Base-by-base conservation (phyloP, 176 grass and related monocot genomes). In the Carex parvula region DNA sequence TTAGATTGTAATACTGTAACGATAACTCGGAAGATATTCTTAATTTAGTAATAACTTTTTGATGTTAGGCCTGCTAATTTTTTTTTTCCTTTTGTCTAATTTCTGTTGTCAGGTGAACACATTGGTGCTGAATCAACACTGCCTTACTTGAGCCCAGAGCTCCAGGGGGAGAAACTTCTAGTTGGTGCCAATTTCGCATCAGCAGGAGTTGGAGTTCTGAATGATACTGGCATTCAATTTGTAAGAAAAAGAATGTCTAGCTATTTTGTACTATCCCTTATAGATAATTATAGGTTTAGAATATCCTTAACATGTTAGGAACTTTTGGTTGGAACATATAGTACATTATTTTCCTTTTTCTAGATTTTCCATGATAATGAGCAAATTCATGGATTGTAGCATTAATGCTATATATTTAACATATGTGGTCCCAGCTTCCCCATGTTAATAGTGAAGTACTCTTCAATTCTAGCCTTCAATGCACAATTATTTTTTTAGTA, bases 161-260 rank as follows among this genome's bases (percentile, higher is more conserved):
- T 99, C 30, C 82, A 60, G 2, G 96, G 96, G 12, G 83, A 84
- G 48, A 94, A 81, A 87, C 88, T 99, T 83, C 91, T 99, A 33
- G 90, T 95, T n/a, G 96, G 96, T 26, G 91, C 96, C 52, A 99
- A 99, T 90, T 99, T 99, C 46, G 96, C 96, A 17, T 99, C 96
- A 0, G 96, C 96, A 52, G 96, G 96, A 59, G 88, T 99, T 50
- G 96, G 96, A 9, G 93, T 99, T 85, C 91, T 99, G 17, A 94
- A 95, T 33, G 96, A 99, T 79, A 99, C 96, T 0, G 96, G 96
- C 53, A 81, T 92, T 64, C 96, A 99, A 66, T 99, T 99, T 17
- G 96, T 99, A 89, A 83, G 91, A 52, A 53, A n/a, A n/a, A 57
- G n/a, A 56, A 6, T 32, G 9, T 30, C 71, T 54, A 13, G 21